Conservation (phyloP, 192 early-diverging fungal species). For the Coemansia nantahalensis region DNA sequence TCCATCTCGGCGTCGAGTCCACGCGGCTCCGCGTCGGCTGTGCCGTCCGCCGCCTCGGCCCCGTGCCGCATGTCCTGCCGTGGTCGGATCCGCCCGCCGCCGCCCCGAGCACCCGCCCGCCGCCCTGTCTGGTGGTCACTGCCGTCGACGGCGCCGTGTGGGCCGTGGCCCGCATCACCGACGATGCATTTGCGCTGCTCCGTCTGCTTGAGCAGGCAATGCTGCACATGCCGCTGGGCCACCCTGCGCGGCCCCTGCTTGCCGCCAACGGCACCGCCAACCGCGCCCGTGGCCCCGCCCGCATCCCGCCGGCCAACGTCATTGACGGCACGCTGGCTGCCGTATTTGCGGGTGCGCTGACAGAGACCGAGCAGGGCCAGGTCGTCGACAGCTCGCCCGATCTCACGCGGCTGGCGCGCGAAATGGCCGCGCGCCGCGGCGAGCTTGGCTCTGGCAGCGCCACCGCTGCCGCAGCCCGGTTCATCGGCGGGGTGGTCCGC, state of each 20-base stretch:
- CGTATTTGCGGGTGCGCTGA: conserved; percentile 17
- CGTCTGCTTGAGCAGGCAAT: conserved; percentile 21
- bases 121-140: conserved; percentile 10
- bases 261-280: conserved; percentile 2
- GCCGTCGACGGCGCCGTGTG: conserved; percentile 33
- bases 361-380: conserved; percentile 21
- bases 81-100: conserved; percentile 11
- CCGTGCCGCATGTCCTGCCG: conserved; percentile 9
- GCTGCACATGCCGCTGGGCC: conserved; percentile 10
- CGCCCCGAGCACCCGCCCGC: neutral
- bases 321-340: conserved; percentile 23
- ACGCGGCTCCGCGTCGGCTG: conserved; percentile 16
- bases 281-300: conserved; percentile 7
- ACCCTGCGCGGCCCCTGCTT: conserved; percentile 35
- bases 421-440: neutral
- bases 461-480: neutral
- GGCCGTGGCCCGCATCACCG: conserved; percentile 29
- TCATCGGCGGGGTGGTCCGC: conserved; percentile 10
- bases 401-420: conserved; percentile 7
- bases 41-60: conserved; percentile 7
- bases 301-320: conserved; percentile 3
- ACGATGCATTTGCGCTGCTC: conserved; percentile 20
- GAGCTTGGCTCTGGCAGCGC: neutral
- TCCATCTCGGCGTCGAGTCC: conserved; percentile 32
- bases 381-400: conserved; percentile 24